Evolutionary conservation across 805 yeast genomes (phyloP).

Genomic region (Wickerhamia fluorescens): DNA sequence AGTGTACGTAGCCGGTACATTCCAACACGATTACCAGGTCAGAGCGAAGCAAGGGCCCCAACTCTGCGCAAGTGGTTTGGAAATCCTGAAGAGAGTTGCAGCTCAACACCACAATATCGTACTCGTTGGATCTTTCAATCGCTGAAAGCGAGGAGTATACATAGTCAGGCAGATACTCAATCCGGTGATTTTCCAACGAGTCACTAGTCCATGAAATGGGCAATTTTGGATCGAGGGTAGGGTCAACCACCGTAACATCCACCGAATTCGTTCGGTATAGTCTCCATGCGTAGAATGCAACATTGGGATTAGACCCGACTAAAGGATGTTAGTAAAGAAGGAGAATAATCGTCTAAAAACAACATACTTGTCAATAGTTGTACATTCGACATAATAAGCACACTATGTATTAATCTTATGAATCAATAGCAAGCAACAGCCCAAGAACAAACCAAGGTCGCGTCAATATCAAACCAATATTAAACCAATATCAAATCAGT

Average conservation of each 20-base stretch:
- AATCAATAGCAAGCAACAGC: too few species aligned
- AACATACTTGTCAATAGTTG: constrained; percentile 4
- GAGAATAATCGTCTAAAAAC: not conserved
- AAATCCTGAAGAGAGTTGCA: constrained; percentile 33
- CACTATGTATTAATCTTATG: too few species aligned
- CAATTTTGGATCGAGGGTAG: constrained; percentile 9
- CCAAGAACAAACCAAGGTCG: too few species aligned
- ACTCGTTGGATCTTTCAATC: constrained; percentile 12
- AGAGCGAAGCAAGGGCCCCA: constrained; percentile 18
- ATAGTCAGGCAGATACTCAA: constrained; percentile 11
- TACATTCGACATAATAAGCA: constrained; percentile 3
- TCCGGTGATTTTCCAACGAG: constrained; percentile 5
- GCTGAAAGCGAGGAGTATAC: constrained; percentile 7
- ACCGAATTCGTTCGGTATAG: constrained; percentile 37
- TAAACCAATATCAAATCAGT: too few species aligned
- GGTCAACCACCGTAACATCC: constrained; percentile 33
- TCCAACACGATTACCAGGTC: constrained; percentile 56
- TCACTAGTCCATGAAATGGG: constrained; percentile 14
- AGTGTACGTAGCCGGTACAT: constrained; percentile 62
- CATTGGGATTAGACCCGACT: constrained; percentile 53
- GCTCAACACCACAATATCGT: constrained; percentile 29
- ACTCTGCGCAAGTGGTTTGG: constrained; percentile 19
- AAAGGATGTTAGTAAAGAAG: constrained; percentile 6
- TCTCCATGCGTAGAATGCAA: constrained; percentile 55
- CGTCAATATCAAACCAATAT: too few species aligned